Evolutionary conservation across 495 filamentous ascomycete species (phyloP).

Genomic region (Polyplosphaeria fusca): DNA sequence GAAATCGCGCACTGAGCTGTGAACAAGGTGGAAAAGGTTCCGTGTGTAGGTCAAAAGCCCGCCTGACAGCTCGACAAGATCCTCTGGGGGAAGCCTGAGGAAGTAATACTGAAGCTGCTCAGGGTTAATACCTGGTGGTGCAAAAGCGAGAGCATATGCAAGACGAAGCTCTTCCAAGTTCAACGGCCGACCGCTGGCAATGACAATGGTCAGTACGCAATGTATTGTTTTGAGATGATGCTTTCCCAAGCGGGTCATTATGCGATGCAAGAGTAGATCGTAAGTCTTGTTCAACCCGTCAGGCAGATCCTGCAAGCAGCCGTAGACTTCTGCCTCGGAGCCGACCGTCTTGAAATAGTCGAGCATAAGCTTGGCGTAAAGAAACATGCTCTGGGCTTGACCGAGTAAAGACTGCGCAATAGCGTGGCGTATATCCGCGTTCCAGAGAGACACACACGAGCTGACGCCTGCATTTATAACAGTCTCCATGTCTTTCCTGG

Average conservation of each 20-base stretch:
- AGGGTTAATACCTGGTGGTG: not conserved
- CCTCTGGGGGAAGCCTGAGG: not conserved
- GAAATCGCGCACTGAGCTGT: not conserved
- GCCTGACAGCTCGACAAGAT: not conserved
- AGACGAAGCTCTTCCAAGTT: not conserved
- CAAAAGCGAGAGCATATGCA: not conserved
- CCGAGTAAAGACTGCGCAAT: not conserved
- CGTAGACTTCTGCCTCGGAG: not conserved
- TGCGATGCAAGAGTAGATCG: not conserved
- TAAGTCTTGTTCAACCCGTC: not conserved
- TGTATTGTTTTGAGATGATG: not conserved
- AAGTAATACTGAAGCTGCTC: not conserved
- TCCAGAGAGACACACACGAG: not conserved
- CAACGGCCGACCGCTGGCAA: not conserved
- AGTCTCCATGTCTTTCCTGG: not conserved
- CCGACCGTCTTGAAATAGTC: not conserved
- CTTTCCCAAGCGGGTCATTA: not conserved
- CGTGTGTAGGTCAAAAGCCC: not conserved
- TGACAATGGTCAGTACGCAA: not conserved
- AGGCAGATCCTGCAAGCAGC: not conserved
- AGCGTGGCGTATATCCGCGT: not conserved
- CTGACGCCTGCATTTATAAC: not conserved
- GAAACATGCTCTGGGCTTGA: not conserved
- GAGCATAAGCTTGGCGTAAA: not conserved
- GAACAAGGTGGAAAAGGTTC: not conserved